Evolutionary conservation across 202 grass and related monocot genomes (phyloP), one percentile per base, ranked within the genome.

Genomic region (Bolboschoenoplectus hybrid): DNA sequence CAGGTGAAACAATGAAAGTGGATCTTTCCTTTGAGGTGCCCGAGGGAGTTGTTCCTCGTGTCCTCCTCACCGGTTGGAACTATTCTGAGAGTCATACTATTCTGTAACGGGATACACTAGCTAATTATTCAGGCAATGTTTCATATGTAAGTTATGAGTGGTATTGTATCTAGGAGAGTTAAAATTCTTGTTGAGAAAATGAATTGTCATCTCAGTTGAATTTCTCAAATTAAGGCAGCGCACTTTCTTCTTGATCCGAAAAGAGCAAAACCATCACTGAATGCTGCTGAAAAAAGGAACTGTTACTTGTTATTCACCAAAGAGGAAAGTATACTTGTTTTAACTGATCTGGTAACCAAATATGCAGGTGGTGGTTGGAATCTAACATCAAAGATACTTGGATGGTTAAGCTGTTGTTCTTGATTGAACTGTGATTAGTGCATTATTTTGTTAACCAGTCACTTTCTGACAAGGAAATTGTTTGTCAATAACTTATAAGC

Each of bases 41-140:
- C 9, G 64, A 87, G 8, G 91, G 89, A 14, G 86, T 89, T 82
- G 84, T 14, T 60, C 90, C 96, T 53, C 88, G 58, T 65, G 39
- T 98, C 62, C 85, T 91, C 49, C 96, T 98, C 77, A 85, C 34
- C 64, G 96, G 93, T 7, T 98, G 96, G 93, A 95, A 94, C 88
- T 87, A 88, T 91, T 67, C 85, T 76, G 84, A 87, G 84, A 74
- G 88, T 67, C 90, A 91, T 68, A 74, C 84, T 0, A 64, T 82
- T 66, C 58, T 94, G 70, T 95, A 67, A 95, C 36, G 34, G 0
- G 13, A 69, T 36, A n/a, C 9, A 52, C 13, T 57, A 55, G 63
- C 34, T 51, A 45, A 56, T 34, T 55, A 52, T 70, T 55, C 20
- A 5, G 44, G 45, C 41, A n/a, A 46, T 82, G 38, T 82, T 61